Conservation (phyloP, 2,329 filamentous ascomycete species). For the Colletotrichum kahawae region DNA sequence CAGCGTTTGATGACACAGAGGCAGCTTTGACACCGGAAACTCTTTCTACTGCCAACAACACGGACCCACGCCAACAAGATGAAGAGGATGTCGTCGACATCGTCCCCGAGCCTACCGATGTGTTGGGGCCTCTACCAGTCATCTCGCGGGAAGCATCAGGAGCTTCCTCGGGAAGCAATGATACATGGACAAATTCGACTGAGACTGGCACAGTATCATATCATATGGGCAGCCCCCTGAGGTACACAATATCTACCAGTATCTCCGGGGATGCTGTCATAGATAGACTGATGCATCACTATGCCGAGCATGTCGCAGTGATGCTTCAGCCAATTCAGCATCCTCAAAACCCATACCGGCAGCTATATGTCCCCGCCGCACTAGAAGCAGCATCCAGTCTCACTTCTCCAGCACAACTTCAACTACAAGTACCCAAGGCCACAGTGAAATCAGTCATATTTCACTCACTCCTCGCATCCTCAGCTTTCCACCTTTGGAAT, state of each 20-base stretch:
- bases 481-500: neutral
- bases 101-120: neutral
- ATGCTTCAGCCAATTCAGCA: slow-evolving; percentile 2
- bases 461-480: neutral
- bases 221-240: neutral
- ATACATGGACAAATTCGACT: neutral
- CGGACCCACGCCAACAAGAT: neutral
- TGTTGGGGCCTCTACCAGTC: rapidly evolving
- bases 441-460: neutral
- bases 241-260: neutral
- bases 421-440: neutral
- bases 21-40: neutral
- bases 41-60: neutral
- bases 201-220: neutral
- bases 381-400: neutral
- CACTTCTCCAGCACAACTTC: neutral
- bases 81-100: neutral
- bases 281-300: neutral
- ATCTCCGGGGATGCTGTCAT: neutral
- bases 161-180: neutral
- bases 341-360: neutral
- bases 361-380: neutral
- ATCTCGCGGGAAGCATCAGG: neutral
- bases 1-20: neutral
- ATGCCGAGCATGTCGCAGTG: neutral